phyloP scores from a whole-genome alignment of 306 rosid genomes.

The Comarum palustre region DNA sequence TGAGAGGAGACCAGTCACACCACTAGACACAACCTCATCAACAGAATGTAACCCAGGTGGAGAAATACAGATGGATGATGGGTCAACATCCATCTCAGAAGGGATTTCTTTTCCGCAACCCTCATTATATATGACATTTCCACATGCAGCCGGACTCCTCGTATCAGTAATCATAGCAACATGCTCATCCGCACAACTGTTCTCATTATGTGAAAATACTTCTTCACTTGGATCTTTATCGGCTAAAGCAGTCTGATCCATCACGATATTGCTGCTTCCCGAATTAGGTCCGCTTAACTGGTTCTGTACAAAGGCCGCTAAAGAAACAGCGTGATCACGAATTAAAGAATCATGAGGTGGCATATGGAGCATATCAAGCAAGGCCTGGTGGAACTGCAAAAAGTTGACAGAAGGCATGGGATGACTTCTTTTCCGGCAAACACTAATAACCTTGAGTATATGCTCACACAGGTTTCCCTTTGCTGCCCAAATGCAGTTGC shows the following conservation, averaged over 20 bases:
- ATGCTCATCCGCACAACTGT: conserved; percentile 27
- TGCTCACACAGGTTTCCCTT: conserved; percentile 83
- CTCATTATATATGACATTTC: conserved; percentile 29
- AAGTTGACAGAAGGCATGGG: conserved; percentile 54
- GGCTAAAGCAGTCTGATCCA: conserved; percentile 27
- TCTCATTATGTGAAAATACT: conserved; percentile 23
- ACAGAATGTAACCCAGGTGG: conserved; percentile 47
- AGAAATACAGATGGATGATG: conserved; percentile 47
- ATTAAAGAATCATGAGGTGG: conserved; percentile 84
- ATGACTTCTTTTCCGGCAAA: conserved; percentile 42
- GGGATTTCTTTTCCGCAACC: conserved; percentile 35
- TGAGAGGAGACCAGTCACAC: conserved; percentile 15
- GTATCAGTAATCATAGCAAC: conserved; percentile 19
- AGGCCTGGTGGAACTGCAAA: conserved; percentile 60
- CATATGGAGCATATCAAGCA: conserved; percentile 56
- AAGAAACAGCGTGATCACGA: conserved; percentile 71
- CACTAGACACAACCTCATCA: conserved; percentile 46
- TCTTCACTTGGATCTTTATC: conserved; percentile 21
- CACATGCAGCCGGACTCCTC: conserved; percentile 18
- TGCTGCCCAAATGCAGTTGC: conserved; percentile 78
- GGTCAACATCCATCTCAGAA: conserved; percentile 60
- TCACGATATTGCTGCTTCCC: conserved; percentile 34
- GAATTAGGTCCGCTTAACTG: conserved; percentile 45
- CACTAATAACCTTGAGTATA: conserved; percentile 54
- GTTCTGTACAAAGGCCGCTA: conserved; percentile 68